Evolutionary conservation across 495 filamentous ascomycete genomes (phyloP), one percentile per base, ranked within the genome.

Genomic region (Aspergillus affinis): DNA sequence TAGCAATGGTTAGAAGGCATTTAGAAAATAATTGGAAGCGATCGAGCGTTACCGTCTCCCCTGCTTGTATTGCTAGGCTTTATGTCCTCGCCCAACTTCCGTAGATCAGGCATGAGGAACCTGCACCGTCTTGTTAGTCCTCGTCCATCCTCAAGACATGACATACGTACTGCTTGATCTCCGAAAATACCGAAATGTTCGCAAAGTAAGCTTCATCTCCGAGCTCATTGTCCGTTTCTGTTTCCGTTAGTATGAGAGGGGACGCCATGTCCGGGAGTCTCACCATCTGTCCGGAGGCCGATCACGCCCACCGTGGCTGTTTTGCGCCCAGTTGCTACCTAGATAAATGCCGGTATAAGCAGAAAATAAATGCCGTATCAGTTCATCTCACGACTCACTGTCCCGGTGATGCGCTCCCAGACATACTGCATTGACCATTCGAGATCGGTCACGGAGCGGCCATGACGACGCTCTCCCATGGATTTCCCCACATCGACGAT

Each of bases 401-500:
- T 96, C 20, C 82, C 86, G 0, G 90, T 90, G 65, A 98, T 95
- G 65, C 87, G 92, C 72, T 97, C 94, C 94, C 94, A 99, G 51
- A 99, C 85, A 80, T 97, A 99, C 57, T 84, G 84, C 89, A 98
- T 88, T 19, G 86, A 83, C 81, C 85, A 98, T 57, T 97, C 90
- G 4, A 98, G 84, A 73, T 98, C 90, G 17, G 90, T 88, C 67
- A 92, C 81, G 7, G 72, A 65, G 52, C 95, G 86, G n/a, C 87
- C 92, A 78, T 87, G 79, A 61, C 84, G 83, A 60, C 80, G 83
- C 66, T 90, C 78, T 49, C 83, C 88, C 90, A 96, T 98, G 19
- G 94, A 90, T 61, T 72, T 75, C 52, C 90, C 92, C 23, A 96
- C 80, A 72, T 98, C 93, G 51, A 99, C 72, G 65, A 98, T 86